Conservation (phyloP, 768 basidiomycete species). For the Naganishia vaughanmartiniae region DNA sequence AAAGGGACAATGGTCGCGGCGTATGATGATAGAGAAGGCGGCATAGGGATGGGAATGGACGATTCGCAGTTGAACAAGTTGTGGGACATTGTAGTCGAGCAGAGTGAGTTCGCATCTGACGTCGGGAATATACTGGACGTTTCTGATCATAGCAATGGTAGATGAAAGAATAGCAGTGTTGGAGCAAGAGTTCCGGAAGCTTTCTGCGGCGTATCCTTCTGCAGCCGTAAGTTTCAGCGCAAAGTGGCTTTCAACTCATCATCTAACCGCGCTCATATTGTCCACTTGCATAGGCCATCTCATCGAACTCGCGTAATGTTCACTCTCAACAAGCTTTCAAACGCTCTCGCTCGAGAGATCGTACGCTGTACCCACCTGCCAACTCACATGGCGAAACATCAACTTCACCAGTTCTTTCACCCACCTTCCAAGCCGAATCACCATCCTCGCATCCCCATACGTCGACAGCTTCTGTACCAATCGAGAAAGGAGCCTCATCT, state of each 20-base stretch:
- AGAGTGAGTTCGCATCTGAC: constrained; percentile 37
- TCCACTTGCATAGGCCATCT: not conserved
- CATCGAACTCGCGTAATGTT: constrained; percentile 3
- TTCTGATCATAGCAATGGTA: constrained; percentile 11
- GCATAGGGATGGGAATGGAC: constrained; percentile 14
- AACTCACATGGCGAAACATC: constrained; percentile 9
- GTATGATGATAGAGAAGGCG: not conserved
- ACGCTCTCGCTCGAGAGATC: constrained; percentile 16
- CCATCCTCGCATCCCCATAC: constrained; percentile 25
- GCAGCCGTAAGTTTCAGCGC: not conserved
- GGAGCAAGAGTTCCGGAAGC: constrained; percentile 41
- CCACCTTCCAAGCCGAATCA: constrained; percentile 19
- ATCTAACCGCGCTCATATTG: not conserved
- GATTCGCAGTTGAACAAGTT: constrained; percentile 31
- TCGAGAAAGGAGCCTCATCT: constrained; percentile 21
- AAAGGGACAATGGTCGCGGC: constrained; percentile 7
- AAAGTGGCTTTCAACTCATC: not conserved
- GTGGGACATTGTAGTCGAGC: constrained; percentile 43
- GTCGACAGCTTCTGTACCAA: constrained; percentile 24
- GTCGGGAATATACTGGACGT: not conserved
- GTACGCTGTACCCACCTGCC: constrained; percentile 1
- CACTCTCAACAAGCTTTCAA: constrained; percentile 19
- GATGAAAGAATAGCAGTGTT: constrained; percentile 47
- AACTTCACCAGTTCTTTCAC: constrained; percentile 8
- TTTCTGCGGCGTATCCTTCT: constrained; percentile 11